phyloP scores from a whole-genome alignment of 2,329 filamentous ascomycete species.

The Fusarium irregulare region DNA sequence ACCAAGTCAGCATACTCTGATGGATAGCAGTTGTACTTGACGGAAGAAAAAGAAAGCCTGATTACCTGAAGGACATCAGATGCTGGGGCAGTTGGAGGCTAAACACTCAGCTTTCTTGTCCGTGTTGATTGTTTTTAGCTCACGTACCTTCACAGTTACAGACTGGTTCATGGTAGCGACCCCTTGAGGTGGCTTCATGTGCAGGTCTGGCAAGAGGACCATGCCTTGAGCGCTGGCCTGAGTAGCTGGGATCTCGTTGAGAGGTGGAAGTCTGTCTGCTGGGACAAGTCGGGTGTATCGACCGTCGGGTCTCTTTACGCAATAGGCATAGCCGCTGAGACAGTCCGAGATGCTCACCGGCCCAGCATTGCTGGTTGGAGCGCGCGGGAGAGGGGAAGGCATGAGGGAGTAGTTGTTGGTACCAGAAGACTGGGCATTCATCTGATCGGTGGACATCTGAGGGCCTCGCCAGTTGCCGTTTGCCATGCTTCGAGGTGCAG shows the following conservation, averaged over 20 bases:
- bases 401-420: constrained; percentile 30
- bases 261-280: constrained; percentile 37
- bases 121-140: neutral
- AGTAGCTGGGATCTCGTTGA: constrained; percentile 57
- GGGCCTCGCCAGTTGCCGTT: constrained; percentile 41
- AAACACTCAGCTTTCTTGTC: constrained; percentile 46
- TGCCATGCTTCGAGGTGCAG: constrained; percentile 36
- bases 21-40: neutral
- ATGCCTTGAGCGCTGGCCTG: constrained; percentile 57
- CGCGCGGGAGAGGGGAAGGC: neutral
- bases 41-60: neutral
- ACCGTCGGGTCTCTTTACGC: constrained; percentile 30
- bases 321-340: constrained; percentile 35
- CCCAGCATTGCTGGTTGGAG: neutral
- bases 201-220: constrained; percentile 59
- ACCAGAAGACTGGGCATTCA: constrained; percentile 1
- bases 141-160: constrained; percentile 56
- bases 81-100: constrained; percentile 40
- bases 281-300: constrained; percentile 36
- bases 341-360: constrained; percentile 37
- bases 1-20: constrained; percentile 5
- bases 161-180: constrained; percentile 53
- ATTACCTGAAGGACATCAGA: constrained; percentile 52
- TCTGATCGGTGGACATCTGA: constrained; percentile 12
- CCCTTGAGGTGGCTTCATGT: constrained; percentile 52